These are phyloP conservation scores for Mycena galericulata DNA, from an alignment of 768 basidiomycete species.

Conservation along the genomic window DNA sequence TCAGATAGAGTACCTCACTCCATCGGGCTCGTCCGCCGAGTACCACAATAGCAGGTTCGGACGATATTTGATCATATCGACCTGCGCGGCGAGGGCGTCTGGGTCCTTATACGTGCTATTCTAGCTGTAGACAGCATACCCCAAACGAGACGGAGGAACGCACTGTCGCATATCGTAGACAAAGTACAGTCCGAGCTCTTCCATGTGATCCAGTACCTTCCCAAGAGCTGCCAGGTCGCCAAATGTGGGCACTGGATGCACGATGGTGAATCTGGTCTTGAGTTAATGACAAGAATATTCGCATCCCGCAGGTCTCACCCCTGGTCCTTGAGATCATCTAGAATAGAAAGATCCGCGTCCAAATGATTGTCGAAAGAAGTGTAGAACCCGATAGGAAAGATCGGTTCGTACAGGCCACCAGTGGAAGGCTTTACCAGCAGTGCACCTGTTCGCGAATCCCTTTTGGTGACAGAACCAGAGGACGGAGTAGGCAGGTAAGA, in stretches of 20 bases:
- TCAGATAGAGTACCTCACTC: no score
- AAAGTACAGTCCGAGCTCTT: slow-evolving; percentile 61
- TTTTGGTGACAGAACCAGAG: slow-evolving; percentile 57
- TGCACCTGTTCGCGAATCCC: slow-evolving; percentile 59
- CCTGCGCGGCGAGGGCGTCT: slow-evolving; percentile 59
- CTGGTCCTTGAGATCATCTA: slow-evolving; percentile 59
- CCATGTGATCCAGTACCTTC: slow-evolving; percentile 62
- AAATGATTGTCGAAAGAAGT: slow-evolving; percentile 56
- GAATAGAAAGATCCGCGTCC: slow-evolving; percentile 51
- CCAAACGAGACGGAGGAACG: slow-evolving; percentile 45
- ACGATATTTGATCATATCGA: slow-evolving; percentile 59
- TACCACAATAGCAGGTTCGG: slow-evolving; percentile 50
- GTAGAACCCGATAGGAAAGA: slow-evolving; percentile 71
- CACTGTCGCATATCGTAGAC: slow-evolving; percentile 73
- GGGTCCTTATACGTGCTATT: slow-evolving; percentile 62
- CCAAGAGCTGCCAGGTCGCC: slow-evolving; percentile 57
- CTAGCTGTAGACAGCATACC: background rate
- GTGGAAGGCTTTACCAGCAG: slow-evolving; percentile 51
- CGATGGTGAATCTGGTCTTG: slow-evolving; percentile 37
- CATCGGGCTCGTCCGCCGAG: slow-evolving; percentile 35
- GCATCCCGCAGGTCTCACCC: slow-evolving; percentile 45
- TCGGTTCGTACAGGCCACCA: slow-evolving; percentile 41
- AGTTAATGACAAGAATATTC: background rate
- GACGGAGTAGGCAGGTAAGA: slow-evolving; percentile 55
- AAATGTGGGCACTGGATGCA: slow-evolving; percentile 71